Conservation (phyloP, 1,139 yeast genomes). For the Zygosaccharomyces sapae region DNA sequence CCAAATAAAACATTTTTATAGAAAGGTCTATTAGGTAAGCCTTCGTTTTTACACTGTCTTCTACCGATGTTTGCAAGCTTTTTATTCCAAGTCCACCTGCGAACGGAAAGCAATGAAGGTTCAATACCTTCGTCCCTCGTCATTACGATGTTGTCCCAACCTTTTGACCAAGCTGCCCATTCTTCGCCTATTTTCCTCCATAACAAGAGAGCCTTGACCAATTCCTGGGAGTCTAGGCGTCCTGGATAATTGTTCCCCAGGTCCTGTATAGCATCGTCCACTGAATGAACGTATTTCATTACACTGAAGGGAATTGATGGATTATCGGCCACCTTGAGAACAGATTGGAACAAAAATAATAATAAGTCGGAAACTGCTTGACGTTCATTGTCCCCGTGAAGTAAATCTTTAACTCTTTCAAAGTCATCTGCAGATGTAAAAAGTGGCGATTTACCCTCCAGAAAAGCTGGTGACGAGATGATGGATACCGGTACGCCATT, state of each 20-base stretch:
- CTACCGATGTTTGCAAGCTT: constrained; percentile 57
- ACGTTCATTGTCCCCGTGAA: constrained; percentile 49
- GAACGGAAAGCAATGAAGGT: constrained; percentile 64
- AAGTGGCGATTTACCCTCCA: constrained; percentile 45
- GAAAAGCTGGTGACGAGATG: constrained; percentile 41
- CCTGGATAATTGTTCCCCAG: constrained; percentile 43
- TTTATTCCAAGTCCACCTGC: constrained; percentile 78
- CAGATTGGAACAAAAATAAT: constrained; percentile 51
- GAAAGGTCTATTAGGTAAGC: constrained; percentile 57
- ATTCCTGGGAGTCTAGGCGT: constrained; percentile 31
- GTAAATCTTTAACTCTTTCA: constrained; percentile 49
- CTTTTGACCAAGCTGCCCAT: constrained; percentile 35
- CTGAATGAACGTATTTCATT: constrained; percentile 43
- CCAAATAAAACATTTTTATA: constrained; percentile 70
- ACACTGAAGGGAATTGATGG: constrained; percentile 75
- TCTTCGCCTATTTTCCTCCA: constrained; percentile 42
- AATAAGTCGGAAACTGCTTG: constrained; percentile 54
- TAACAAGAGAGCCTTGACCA: constrained; percentile 32
- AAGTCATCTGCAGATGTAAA: constrained; percentile 67
- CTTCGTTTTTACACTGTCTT: constrained; percentile 46
- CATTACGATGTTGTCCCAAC: constrained; percentile 32
- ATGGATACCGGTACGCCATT: constrained; percentile 63
- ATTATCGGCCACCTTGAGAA: constrained; percentile 58
- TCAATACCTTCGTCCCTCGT: constrained; percentile 45
- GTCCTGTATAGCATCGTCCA: constrained; percentile 47